These are phyloP conservation scores for Starmera caribaea DNA, from an alignment of 805 yeast species.

Conservation along the genomic window DNA sequence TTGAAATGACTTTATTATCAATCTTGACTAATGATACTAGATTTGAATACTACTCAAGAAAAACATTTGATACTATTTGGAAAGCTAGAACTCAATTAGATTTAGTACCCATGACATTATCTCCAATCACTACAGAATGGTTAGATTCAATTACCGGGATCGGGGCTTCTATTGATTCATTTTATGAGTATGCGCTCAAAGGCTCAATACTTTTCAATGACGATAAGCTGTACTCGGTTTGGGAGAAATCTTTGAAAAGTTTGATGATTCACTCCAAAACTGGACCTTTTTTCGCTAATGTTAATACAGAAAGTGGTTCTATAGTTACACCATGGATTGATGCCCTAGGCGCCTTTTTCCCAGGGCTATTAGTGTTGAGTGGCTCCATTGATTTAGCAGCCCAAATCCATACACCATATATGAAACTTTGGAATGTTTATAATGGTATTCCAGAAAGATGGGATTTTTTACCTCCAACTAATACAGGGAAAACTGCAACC, in stretches of 20 bases:
- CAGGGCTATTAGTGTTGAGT: conserved; percentile 71
- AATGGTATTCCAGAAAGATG: conserved; percentile 88
- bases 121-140: conserved; percentile 48
- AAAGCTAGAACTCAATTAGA: conserved; percentile 47
- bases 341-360: conserved; percentile 78
- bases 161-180: conserved; percentile 89
- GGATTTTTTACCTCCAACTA: conserved; percentile 28
- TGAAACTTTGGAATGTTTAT: conserved; percentile 72
- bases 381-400: conserved; percentile 68
- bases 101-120: conserved; percentile 70
- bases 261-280: conserved; percentile 41
- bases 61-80: conserved; percentile 69
- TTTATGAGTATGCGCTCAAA: conserved; percentile 81
- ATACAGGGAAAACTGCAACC: neutral
- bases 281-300: conserved; percentile 47
- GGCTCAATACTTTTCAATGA: conserved; percentile 66
- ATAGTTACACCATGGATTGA: conserved; percentile 66
- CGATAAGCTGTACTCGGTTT: conserved; percentile 37
- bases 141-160: conserved; percentile 58
- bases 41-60: conserved; percentile 52
- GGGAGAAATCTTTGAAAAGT: conserved; percentile 52
- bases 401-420: conserved; percentile 46
- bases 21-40: conserved; percentile 62
- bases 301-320: conserved; percentile 44
- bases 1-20: conserved; percentile 74